Percentiles rank a stretch among this genome's conserved stretches.
Evolutionary conservation across 257 asterid species (phyloP).

Genomic region (Buddleja alternifolia): DNA sequence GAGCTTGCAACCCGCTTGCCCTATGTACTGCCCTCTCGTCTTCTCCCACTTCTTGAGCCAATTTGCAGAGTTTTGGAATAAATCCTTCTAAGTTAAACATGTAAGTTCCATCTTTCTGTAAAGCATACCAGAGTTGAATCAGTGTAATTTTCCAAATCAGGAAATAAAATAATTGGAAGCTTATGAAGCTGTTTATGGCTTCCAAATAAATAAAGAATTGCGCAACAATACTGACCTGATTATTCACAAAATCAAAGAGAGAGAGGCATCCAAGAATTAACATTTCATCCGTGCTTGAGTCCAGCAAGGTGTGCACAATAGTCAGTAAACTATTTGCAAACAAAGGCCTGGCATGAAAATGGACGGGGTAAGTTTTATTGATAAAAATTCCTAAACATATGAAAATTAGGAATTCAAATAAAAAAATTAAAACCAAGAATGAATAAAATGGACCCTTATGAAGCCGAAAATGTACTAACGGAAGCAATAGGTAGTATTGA

Average conservation of each 20-base stretch:
- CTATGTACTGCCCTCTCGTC: slow-evolving; percentile 59
- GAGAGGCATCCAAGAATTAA: slow-evolving; percentile 82
- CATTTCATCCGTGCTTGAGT: slow-evolving; percentile 82
- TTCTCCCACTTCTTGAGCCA: slow-evolving; percentile 89
- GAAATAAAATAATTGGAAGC: slow-evolving; percentile 15
- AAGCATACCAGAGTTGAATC: slow-evolving; percentile 32
- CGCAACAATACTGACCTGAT: slow-evolving; percentile 64
- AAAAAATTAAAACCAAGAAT: not conserved
- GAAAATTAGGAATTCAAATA: not conserved
- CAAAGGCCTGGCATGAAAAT: slow-evolving; percentile 70
- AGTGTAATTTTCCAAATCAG: slow-evolving; percentile 24
- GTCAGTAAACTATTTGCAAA: slow-evolving; percentile 85
- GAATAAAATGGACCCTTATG: not conserved
- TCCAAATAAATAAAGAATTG: slow-evolving; percentile 11
- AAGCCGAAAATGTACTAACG: not conserved
- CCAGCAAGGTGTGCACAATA: slow-evolving; percentile 75
- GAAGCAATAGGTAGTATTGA: too few relatives aligned
- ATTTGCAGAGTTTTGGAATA: slow-evolving; percentile 83
- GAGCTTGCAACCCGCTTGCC: slow-evolving; percentile 81
- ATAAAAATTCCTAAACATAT: not conserved
- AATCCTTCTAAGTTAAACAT: slow-evolving; percentile 87
- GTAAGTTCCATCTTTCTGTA: slow-evolving; percentile 85
- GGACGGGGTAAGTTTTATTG: slow-evolving; percentile 6
- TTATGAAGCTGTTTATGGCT: slow-evolving; percentile 12
- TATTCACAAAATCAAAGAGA: slow-evolving; percentile 89